phyloP scores from a whole-genome alignment of 148 eudicot species.

The Chenopodium album region DNA sequence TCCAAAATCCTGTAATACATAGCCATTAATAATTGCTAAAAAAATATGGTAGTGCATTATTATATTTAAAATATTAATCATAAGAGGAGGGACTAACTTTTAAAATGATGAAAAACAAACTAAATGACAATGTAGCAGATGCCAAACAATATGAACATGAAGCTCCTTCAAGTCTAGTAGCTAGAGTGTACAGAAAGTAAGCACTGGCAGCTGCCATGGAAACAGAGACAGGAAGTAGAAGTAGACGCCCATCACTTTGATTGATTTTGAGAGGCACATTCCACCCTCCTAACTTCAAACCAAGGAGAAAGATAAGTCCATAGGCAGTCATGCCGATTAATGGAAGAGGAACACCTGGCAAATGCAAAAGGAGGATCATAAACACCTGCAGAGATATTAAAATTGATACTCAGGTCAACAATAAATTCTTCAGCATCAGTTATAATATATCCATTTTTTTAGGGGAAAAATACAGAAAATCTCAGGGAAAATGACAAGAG shows the following conservation, averaged over 20 bases:
- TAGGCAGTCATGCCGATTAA: slow-evolving; percentile 83
- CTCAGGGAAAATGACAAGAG: background rate
- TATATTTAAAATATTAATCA: background rate
- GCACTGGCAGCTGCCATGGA: slow-evolving; percentile 94
- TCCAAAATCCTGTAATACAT: slow-evolving; percentile 56
- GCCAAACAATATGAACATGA: slow-evolving; percentile 75
- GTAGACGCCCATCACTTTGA: slow-evolving; percentile 52
- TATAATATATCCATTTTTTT: background rate
- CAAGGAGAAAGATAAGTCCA: slow-evolving; percentile 63
- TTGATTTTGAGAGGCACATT: slow-evolving; percentile 51
- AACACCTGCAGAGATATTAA: slow-evolving; percentile 26
- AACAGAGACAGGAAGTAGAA: slow-evolving; percentile 62
- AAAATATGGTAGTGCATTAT: background rate
- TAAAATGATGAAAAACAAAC: slow-evolving; percentile 63
- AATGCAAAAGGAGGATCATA: slow-evolving; percentile 37
- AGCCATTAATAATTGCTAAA: background rate
- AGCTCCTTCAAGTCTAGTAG: slow-evolving; percentile 67
- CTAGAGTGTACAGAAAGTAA: slow-evolving; percentile 73
- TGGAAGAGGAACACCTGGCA: slow-evolving; percentile 92
- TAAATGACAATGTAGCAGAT: slow-evolving; percentile 71
- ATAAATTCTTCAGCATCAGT: background rate
- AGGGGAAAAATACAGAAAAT: background rate
- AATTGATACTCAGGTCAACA: slow-evolving; percentile 20
- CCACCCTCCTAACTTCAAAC: slow-evolving; percentile 59
- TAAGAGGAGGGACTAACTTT: slow-evolving; percentile 45